Percentiles rank a stretch among this genome's conserved stretches.
These are phyloP conservation scores for Phialophora expanda DNA, from an alignment of 2,329 filamentous ascomycete species.

Conservation along the genomic window DNA sequence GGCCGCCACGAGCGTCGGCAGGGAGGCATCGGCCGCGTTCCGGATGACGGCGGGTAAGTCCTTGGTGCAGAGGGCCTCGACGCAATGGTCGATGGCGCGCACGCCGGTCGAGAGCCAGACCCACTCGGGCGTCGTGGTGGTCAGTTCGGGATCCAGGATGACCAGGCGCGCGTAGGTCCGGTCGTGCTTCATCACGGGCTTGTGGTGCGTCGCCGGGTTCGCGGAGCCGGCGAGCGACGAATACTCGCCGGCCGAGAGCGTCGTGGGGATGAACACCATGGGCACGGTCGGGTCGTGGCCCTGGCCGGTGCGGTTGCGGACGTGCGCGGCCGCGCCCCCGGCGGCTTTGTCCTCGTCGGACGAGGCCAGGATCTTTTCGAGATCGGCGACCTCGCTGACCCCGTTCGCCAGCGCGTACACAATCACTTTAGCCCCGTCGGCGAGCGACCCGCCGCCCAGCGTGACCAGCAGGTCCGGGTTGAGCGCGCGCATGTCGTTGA, in stretches of 20 bases:
- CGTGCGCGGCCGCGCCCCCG: neutral
- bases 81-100: conserved; percentile 43
- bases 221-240: conserved; percentile 50
- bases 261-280: conserved; percentile 50
- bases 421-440: neutral
- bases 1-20: conserved; percentile 34
- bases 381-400: neutral
- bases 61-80: conserved; percentile 40
- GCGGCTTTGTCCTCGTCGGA: neutral
- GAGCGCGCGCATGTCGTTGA: neutral
- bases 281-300: conserved; percentile 5
- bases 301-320: neutral
- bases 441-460: neutral
- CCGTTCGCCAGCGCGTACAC: neutral
- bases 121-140: conserved; percentile 39
- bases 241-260: conserved; percentile 52
- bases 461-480: neutral
- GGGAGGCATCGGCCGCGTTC: conserved; percentile 35
- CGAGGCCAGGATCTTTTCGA: neutral
- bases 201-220: conserved; percentile 33
- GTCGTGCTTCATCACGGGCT: conserved; percentile 10
- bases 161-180: conserved; percentile 20
- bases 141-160: conserved; percentile 39
- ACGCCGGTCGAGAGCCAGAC: conserved; percentile 42
- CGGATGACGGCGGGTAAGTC: conserved; percentile 21